Evolutionary conservation across 257 asterid species (phyloP).

Genomic region (Thymus mandschuricus): DNA sequence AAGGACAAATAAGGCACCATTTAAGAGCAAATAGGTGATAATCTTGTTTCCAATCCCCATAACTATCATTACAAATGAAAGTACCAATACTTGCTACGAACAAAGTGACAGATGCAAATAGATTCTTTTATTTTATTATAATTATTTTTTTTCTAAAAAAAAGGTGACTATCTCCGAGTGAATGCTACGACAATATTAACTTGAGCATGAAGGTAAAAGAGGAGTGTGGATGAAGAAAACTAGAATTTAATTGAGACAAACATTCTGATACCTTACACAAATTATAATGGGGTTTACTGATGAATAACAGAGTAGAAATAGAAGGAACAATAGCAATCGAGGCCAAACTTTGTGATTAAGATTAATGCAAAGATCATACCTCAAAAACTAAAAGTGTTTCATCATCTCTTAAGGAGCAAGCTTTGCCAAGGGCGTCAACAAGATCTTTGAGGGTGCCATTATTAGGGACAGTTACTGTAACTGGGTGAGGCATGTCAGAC

Average conservation of each 20-base stretch:
- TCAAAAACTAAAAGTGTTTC: conserved; percentile 60
- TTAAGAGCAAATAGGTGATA: conserved; percentile 4
- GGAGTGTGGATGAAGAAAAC: conserved; percentile 9
- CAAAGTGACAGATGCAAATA: conserved; percentile 8
- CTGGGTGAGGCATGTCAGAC: conserved; percentile 45
- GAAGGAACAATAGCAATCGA: too few relatives aligned
- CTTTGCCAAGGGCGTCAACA: conserved; percentile 45
- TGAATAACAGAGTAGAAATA: neutral
- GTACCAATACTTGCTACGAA: conserved; percentile 7
- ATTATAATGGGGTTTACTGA: neutral
- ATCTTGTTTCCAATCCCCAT: conserved; percentile 1
- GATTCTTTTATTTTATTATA: neutral
- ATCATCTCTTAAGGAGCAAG: conserved; percentile 59
- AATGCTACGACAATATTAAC: conserved; percentile 1
- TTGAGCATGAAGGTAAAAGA: neutral
- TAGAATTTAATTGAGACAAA: neutral
- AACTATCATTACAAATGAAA: conserved; percentile 14
- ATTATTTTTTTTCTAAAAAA: too few relatives aligned
- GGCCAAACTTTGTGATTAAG: neutral
- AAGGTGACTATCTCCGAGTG: neutral
- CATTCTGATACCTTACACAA: conserved; percentile 12
- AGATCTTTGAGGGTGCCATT: conserved; percentile 62
- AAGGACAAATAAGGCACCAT: conserved; percentile 23
- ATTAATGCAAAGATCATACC: conserved; percentile 46
- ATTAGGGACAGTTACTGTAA: conserved; percentile 57